A percentile compares a stretch with the other conserved stretches of the same genome.
These are phyloP conservation scores for Microbotryum intermedium DNA, from an alignment of 1,284 basidiomycete genomes.

Conservation along the genomic window DNA sequence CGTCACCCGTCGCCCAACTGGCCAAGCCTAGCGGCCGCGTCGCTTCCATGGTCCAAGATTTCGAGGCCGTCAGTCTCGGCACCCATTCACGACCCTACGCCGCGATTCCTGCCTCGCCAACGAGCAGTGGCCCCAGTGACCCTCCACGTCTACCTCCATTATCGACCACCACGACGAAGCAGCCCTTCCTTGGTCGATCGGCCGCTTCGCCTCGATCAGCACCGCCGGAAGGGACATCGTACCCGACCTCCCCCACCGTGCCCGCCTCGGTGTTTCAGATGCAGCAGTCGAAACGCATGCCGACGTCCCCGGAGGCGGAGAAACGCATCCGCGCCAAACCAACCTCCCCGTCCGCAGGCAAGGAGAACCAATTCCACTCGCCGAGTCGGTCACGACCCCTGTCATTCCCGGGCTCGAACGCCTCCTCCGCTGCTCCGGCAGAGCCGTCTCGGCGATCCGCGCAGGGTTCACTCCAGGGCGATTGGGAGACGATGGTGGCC, in stretches of 20 bases:
- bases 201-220: background rate
- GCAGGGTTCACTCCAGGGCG: background rate
- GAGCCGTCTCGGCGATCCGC: background rate
- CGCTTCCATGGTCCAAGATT: slow-evolving; percentile 17
- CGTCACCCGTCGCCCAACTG: background rate
- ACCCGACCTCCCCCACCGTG: slow-evolving; percentile 5
- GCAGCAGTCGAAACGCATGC: background rate
- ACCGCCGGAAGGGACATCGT: background rate
- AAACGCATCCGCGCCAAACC: background rate
- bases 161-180: background rate
- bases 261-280: slow-evolving; percentile 24
- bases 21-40: slow-evolving; percentile 6
- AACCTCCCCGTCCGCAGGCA: background rate
- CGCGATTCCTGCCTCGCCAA: background rate
- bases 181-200: background rate
- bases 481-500: background rate
- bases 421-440: background rate
- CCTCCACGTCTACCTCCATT: background rate
- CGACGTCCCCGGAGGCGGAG: background rate
- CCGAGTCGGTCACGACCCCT: background rate
- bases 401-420: background rate
- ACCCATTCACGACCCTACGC: slow-evolving; percentile 10
- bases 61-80: slow-evolving; percentile 11
- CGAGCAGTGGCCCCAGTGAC: background rate
- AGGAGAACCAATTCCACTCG: slow-evolving; percentile 12